phyloP scores from a whole-genome alignment of 768 basidiomycete genomes.

The Psilocybe subaeruginosa region DNA sequence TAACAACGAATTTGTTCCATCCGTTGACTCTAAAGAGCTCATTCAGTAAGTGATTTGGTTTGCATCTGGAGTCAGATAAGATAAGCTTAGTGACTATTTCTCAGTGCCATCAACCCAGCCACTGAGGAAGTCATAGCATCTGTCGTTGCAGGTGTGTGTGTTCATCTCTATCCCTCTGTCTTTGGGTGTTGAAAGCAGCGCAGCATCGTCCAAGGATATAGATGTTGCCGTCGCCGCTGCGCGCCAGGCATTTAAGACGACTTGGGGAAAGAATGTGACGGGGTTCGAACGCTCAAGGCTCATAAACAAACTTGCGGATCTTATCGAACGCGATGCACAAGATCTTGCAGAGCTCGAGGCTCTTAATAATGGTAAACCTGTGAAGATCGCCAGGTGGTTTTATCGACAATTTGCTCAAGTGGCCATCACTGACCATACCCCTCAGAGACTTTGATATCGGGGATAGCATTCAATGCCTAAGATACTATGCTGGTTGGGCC shows the following conservation, averaged over 20 bases:
- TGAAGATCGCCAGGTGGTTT: slow-evolving; percentile 47
- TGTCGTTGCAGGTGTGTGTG: slow-evolving; percentile 60
- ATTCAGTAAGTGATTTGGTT: slow-evolving; percentile 52
- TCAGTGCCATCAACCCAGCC: slow-evolving; percentile 77
- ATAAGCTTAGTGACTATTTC: slow-evolving; percentile 20
- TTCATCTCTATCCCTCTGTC: neutral
- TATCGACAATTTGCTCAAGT: neutral
- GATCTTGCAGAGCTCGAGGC: slow-evolving; percentile 83
- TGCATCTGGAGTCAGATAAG: slow-evolving; percentile 19
- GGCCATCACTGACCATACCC: slow-evolving; percentile 7
- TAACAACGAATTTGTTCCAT: slow-evolving; percentile 87
- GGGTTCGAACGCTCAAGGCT: slow-evolving; percentile 81
- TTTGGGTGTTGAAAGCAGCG: neutral
- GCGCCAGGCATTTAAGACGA: slow-evolving; percentile 77
- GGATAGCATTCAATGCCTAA: slow-evolving; percentile 75
- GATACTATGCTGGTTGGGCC: slow-evolving; percentile 96
- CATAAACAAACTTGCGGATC: slow-evolving; percentile 84
- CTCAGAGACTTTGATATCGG: slow-evolving; percentile 79
- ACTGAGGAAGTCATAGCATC: slow-evolving; percentile 76
- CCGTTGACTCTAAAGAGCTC: slow-evolving; percentile 64
- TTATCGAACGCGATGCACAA: slow-evolving; percentile 85
- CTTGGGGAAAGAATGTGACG: slow-evolving; percentile 90
- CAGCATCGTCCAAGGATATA: slow-evolving; percentile 76
- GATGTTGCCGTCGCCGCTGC: slow-evolving; percentile 85
- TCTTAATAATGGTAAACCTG: slow-evolving; percentile 92